Conservation (phyloP, 2,329 filamentous ascomycete species). For the Fusarium falciforme region DNA sequence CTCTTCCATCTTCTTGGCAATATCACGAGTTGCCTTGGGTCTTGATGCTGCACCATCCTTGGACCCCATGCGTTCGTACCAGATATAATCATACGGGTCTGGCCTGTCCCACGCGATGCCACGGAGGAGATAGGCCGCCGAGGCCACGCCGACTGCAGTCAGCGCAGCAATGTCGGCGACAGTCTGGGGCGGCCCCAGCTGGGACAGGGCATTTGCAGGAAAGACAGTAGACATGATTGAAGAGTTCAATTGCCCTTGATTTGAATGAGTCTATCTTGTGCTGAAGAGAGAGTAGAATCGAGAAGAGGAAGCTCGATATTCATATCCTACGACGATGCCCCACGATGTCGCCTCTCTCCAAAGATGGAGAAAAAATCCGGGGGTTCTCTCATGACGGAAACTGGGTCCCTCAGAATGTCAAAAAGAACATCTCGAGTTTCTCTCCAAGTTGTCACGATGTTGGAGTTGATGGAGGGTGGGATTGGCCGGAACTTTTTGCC, state of each 20-base stretch:
- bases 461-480: background rate
- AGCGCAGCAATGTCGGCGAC: slow-evolving; percentile 41
- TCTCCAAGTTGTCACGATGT: background rate
- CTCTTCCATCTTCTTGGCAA: slow-evolving; percentile 52
- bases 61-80: slow-evolving; percentile 60
- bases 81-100: slow-evolving; percentile 60
- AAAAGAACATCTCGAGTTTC: background rate
- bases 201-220: slow-evolving; percentile 30
- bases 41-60: slow-evolving; percentile 22
- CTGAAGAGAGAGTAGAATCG: background rate
- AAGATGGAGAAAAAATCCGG: slow-evolving; percentile 21
- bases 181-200: slow-evolving; percentile 35
- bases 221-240: slow-evolving; percentile 34
- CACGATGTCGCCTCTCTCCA: background rate
- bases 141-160: slow-evolving; percentile 37
- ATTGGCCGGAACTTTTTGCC: slow-evolving; percentile 6
- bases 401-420: background rate
- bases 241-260: background rate
- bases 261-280: background rate
- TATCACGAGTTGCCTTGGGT: slow-evolving; percentile 56
- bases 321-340: slow-evolving; percentile 2
- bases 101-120: slow-evolving; percentile 60
- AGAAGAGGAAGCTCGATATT: slow-evolving; percentile 16
- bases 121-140: slow-evolving; percentile 53
- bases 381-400: background rate